These are phyloP conservation scores for Hypoxylon fragiforme DNA, from an alignment of 495 filamentous ascomycete species.

Conservation along the genomic window DNA sequence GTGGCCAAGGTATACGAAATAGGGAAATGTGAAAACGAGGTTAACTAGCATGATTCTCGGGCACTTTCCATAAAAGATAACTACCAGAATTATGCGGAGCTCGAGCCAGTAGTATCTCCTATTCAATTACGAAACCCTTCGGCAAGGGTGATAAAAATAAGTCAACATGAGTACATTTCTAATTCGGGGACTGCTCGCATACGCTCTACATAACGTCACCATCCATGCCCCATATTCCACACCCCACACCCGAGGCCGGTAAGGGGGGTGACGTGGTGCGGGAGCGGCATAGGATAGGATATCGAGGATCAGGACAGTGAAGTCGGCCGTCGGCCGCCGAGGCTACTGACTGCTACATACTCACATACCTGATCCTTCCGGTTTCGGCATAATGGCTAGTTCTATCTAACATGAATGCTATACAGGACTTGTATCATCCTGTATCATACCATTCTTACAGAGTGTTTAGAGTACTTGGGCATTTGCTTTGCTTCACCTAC, in stretches of 20 bases:
- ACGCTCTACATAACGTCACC: slow-evolving; percentile 7
- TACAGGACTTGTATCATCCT: too few species aligned
- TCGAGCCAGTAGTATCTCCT: background rate
- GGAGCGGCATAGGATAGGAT: background rate
- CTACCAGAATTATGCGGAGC: background rate
- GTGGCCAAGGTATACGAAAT: too few species aligned
- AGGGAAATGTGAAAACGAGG: too few species aligned
- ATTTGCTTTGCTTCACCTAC: too few species aligned
- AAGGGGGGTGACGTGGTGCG: slow-evolving; percentile 2
- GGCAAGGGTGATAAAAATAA: background rate
- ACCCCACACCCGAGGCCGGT: slow-evolving; percentile 1
- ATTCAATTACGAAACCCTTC: background rate
- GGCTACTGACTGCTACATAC: too few species aligned
- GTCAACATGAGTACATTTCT: background rate
- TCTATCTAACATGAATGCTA: too few species aligned
- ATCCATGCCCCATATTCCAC: background rate
- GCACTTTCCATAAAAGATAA: too few species aligned
- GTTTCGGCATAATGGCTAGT: slow-evolving; percentile 8
- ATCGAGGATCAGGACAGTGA: background rate
- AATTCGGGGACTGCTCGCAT: slow-evolving; percentile 12
- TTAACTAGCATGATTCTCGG: too few species aligned
- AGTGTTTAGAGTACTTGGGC: too few species aligned
- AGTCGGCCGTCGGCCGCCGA: background rate
- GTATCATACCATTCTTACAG: too few species aligned
- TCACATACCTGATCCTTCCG: background rate